Evolutionary conservation across 495 filamentous ascomycete species (phyloP).

Genomic region (Cudoniella acicularis): DNA sequence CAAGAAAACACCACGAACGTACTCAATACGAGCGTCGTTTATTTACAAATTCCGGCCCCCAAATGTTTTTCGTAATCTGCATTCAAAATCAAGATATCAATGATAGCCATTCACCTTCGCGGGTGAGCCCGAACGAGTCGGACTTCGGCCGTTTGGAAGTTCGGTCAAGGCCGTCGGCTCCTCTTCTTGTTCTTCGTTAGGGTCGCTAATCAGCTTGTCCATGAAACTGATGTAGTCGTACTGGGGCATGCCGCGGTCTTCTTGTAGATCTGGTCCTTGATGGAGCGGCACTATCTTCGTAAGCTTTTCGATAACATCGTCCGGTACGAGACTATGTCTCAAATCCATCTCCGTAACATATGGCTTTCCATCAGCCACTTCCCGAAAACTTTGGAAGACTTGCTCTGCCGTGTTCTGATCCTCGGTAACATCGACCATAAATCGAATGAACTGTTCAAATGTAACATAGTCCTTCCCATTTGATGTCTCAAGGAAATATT

Average conservation of each 20-base stretch:
- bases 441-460: conserved; percentile 97
- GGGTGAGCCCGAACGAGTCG: background rate
- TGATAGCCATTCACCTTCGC: conserved; percentile 16
- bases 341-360: conserved; percentile 98
- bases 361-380: conserved; percentile 97
- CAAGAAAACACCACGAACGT: background rate
- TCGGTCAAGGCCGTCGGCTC: conserved; percentile 10
- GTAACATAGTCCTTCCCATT: conserved; percentile 71
- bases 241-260: conserved; percentile 72
- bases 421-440: conserved; percentile 98
- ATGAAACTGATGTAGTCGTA: conserved; percentile 94
- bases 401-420: conserved; percentile 98
- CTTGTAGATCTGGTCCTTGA: conserved; percentile 70
- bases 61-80: background rate
- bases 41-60: background rate
- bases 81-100: background rate
- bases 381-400: conserved; percentile 92
- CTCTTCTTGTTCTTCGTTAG: conserved; percentile 14
- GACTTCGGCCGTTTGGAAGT: conserved; percentile 21
- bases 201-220: conserved; percentile 61
- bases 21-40: background rate
- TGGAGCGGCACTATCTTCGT: conserved; percentile 80
- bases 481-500: conserved; percentile 80
- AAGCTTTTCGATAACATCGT: conserved; percentile 91
- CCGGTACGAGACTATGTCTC: conserved; percentile 87